A percentile compares a stretch with the other conserved stretches of the same genome.
phyloP scores from a whole-genome alignment of 2,329 filamentous ascomycete species.

The Verticillium nubilum region DNA sequence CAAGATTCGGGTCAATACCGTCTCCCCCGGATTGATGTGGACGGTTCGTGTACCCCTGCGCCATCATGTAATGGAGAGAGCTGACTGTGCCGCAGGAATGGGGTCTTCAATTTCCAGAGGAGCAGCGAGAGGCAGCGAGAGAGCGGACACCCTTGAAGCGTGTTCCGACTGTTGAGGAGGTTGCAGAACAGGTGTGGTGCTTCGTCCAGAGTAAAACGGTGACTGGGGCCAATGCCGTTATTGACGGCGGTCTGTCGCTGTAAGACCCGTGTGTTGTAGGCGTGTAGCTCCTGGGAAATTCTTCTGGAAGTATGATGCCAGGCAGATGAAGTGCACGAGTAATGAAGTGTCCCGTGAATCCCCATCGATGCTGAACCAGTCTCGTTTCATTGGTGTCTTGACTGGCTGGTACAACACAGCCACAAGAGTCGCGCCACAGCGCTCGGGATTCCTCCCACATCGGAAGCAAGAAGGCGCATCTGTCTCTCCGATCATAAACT shows the following conservation, averaged over 20 bases:
- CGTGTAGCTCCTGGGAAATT: too few species aligned
- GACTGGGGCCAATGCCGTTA: conserved; percentile 46
- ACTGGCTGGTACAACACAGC: not conserved
- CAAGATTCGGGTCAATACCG: conserved; percentile 52
- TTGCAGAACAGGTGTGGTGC: conserved; percentile 46
- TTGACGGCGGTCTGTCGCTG: conserved; percentile 30
- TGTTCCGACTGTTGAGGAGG: conserved; percentile 46
- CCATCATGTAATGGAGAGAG: not conserved
- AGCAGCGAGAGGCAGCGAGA: conserved; percentile 47
- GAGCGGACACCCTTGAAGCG: conserved; percentile 56
- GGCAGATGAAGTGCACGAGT: not conserved
- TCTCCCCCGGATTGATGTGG: conserved; percentile 47
- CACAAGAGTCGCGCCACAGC: not conserved
- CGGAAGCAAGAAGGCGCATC: not conserved
- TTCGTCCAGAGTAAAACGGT: conserved; percentile 42
- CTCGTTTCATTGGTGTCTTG: not conserved
- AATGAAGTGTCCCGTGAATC: not conserved
- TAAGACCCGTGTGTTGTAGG: too few species aligned
- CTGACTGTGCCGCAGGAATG: conserved; percentile 8
- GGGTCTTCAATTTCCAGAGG: conserved; percentile 40
- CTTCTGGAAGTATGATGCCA: too few species aligned
- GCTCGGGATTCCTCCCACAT: conserved; percentile 1
- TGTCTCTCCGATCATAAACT: not conserved
- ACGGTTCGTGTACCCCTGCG: conserved; percentile 28
- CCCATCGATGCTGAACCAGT: too few species aligned